phyloP scores from a whole-genome alignment of 805 yeast species.

The Cyberlindnera misumaiensis region DNA sequence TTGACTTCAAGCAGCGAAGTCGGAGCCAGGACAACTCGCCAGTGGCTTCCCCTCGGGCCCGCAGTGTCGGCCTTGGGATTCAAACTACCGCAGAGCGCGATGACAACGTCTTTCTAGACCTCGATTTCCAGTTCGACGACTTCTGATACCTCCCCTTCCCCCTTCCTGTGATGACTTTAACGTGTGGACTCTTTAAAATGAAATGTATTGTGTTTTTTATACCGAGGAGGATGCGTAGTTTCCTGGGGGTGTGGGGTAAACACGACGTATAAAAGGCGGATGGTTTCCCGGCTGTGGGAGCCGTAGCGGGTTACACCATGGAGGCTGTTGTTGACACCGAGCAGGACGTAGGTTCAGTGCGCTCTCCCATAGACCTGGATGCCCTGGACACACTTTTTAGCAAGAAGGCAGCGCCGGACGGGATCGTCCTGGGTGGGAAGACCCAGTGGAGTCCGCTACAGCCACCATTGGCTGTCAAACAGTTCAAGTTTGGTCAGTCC shows the following conservation, averaged over 20 bases:
- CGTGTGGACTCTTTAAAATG: too few species aligned
- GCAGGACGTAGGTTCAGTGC: conserved; percentile 20
- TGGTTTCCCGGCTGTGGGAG: too few species aligned
- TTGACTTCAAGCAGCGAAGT: conserved; percentile 7
- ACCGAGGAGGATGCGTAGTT: too few species aligned
- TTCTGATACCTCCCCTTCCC: too few species aligned
- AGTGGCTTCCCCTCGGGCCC: background rate
- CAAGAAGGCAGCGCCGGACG: conserved; percentile 2
- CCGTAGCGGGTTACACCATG: background rate
- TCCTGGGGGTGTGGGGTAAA: too few species aligned
- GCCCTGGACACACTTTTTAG: conserved; percentile 23
- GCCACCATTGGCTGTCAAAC: conserved; percentile 34
- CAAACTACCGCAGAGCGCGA: too few species aligned
- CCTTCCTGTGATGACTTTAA: too few species aligned
- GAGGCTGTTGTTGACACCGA: conserved; percentile 20
- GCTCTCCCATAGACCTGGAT: conserved; percentile 18
- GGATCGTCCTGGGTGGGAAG: conserved; percentile 12
- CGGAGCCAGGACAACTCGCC: conserved; percentile 3
- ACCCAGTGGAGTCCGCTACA: conserved; percentile 17
- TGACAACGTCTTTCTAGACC: too few species aligned
- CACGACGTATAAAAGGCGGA: too few species aligned
- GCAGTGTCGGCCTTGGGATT: too few species aligned
- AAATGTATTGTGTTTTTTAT: too few species aligned
- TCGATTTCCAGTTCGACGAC: too few species aligned
- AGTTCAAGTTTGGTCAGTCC: conserved; percentile 57